Evolutionary conservation across 2,329 filamentous ascomycete genomes (phyloP), one percentile per base, ranked within the genome.

Genomic region (Elsinoe necatrix): DNA sequence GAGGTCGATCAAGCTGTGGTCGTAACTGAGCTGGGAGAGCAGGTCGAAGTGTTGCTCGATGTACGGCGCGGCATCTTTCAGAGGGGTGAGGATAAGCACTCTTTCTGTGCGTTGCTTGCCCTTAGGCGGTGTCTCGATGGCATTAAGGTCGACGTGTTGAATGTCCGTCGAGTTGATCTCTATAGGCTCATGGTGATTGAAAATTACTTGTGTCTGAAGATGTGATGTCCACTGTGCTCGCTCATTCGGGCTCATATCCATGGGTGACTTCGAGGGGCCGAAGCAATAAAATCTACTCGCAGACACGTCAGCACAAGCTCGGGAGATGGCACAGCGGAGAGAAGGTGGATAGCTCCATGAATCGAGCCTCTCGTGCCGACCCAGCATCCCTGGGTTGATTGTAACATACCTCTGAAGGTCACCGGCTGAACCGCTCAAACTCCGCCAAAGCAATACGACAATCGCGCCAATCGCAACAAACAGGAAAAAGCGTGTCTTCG

Each of bases 41-140:
- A 98, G 84, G 69, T 97, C 90, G 70, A 98, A 97, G 74, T 97
- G 92, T 72, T 92, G 90, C 59, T 83, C 81, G 56, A 98, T 78
- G 70, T 89, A 89, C 11, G 78, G 78, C 8, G 89, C 82, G 58
- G 93, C 92, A 71, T 98, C 90, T 72, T 93, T 89, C 55, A 98
- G 78, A 21, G 93, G 93, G 0, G 93, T 97, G 62, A 97, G 80
- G 69, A 98, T 88, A 56, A 98, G 83, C 54, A 98, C 80, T 55
- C 87, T 85, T 75, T 98, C 92, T 67, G 87, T 81, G 71, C 95
- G 95, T 64, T 78, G 73, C 54, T 86, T 71, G 27, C 91, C 91
- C 66, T 92, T 84, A 59, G 80, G 79, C 9, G 89, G 95, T 1
- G 92, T 95, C 63, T 79, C 80, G 72, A 97, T 83, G 5, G 80